A percentile compares a stretch with the other conserved stretches of the same genome.
phyloP scores from a whole-genome alignment of 1,284 basidiomycete genomes.

The Marasmius sp. region DNA sequence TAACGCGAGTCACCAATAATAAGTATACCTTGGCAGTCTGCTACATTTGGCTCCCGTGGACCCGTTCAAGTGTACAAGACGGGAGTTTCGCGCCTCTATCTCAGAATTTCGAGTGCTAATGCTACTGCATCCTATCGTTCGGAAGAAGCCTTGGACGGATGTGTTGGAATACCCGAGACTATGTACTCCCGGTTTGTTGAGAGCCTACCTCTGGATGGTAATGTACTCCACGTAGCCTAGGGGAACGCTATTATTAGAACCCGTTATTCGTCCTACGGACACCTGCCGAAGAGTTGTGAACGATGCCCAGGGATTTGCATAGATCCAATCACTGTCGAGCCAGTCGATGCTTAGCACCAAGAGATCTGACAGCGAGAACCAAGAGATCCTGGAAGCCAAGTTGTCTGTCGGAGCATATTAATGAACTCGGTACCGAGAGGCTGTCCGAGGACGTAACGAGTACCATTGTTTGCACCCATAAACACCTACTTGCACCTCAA shows the following conservation, averaged over 20 bases:
- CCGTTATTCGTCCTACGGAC: no score
- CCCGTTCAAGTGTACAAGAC: conserved; percentile 21
- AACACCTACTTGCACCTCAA: not conserved
- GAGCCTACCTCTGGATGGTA: not conserved
- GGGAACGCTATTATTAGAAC: no score
- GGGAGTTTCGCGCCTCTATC: conserved; percentile 22
- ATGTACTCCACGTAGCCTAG: not conserved
- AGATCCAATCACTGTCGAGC: no score
- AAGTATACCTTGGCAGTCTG: conserved; percentile 20
- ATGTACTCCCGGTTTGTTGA: not conserved
- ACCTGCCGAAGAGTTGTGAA: no score
- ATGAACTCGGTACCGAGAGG: no score
- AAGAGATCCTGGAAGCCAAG: no score
- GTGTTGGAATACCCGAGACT: conserved; percentile 20
- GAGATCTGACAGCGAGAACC: no score
- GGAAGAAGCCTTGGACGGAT: conserved; percentile 22
- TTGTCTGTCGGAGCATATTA: no score
- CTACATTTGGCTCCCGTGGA: conserved; percentile 29
- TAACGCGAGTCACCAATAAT: no score
- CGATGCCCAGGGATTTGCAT: no score
- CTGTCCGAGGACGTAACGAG: no score
- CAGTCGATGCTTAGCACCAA: no score
- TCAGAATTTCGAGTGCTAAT: conserved; percentile 32
- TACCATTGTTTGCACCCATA: not conserved
- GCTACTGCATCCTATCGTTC: not conserved